phyloP scores from a whole-genome alignment of 2,329 filamentous ascomycete genomes.

The Aureobasidium sp. region DNA sequence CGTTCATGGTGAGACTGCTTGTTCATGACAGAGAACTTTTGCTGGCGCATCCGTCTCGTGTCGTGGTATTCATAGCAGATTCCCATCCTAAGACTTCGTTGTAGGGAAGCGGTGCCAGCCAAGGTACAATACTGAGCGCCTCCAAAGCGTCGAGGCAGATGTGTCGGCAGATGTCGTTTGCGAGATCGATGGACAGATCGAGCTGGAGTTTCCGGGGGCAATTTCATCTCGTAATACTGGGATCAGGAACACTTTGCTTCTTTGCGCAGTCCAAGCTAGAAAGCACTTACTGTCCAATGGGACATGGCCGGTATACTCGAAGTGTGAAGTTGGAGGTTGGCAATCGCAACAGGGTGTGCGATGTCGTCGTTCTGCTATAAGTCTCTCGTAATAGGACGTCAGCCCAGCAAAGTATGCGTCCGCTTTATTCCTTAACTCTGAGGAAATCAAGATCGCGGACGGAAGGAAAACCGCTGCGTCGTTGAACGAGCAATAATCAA shows the following conservation, averaged over 20 bases:
- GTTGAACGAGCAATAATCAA: background rate
- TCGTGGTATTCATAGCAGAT: background rate
- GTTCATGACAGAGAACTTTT: background rate
- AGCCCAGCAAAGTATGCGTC: slow-evolving; percentile 6
- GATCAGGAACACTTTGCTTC: background rate
- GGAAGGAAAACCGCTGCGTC: background rate
- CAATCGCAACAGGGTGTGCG: background rate
- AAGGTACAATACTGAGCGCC: background rate
- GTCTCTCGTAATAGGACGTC: slow-evolving; percentile 10
- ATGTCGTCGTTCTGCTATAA: slow-evolving; percentile 6
- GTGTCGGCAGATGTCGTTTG: background rate
- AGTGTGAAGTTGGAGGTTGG: background rate
- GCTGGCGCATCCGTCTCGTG: background rate
- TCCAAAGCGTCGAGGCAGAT: background rate
- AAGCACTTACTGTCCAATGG: background rate
- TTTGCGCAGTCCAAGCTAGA: background rate
- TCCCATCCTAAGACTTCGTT: background rate
- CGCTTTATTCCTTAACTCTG: background rate
- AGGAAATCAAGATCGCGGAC: background rate
- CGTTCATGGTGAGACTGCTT: too few relatives aligned
- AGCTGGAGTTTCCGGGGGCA: background rate
- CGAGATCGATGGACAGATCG: background rate
- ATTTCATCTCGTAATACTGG: background rate
- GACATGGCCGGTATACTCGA: background rate
- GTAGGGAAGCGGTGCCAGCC: background rate